These are phyloP conservation scores for Trichosporon coremiiforme DNA, from an alignment of 1,284 basidiomycete species.

Conservation along the genomic window DNA sequence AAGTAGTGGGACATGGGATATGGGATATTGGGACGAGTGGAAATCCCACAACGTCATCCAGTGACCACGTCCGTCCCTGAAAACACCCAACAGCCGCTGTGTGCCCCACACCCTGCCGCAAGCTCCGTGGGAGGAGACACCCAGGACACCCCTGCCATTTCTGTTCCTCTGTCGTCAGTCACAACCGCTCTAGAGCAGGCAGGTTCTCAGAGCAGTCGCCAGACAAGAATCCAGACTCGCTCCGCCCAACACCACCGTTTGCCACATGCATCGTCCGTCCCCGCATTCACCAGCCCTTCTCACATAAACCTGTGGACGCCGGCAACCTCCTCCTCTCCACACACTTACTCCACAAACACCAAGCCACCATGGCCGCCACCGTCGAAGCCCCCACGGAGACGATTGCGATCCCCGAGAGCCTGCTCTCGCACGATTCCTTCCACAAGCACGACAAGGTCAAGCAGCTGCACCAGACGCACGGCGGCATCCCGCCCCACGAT, in stretches of 20 bases:
- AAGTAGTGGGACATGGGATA: too few species aligned
- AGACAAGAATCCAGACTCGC: too few species aligned
- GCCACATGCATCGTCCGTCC: neutral
- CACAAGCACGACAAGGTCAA: constrained; percentile 21
- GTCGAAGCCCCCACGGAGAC: constrained; percentile 1
- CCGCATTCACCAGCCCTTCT: neutral
- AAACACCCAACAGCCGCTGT: neutral
- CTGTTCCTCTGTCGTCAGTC: neutral
- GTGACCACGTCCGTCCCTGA: neutral
- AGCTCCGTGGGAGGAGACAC: neutral
- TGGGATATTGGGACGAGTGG: neutral
- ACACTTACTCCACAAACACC: neutral
- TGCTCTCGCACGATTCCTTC: constrained; percentile 26
- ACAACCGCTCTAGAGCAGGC: neutral
- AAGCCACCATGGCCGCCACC: constrained; percentile 16
- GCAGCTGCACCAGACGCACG: constrained; percentile 21
- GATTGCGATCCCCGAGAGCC: constrained; percentile 28
- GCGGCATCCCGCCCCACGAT: constrained; percentile 26
- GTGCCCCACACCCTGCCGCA: constrained; percentile 4
- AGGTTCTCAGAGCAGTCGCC: too few species aligned
- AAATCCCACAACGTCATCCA: constrained; percentile 13
- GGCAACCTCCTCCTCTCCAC: neutral
- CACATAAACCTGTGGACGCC: neutral
- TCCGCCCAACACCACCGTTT: neutral
- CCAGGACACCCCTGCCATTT: too few species aligned